Percentiles rank a stretch among this genome's conserved stretches.
Conservation (phyloP, 371 early-diverging fungal genomes). For the Lichtheimia ornata region DNA sequence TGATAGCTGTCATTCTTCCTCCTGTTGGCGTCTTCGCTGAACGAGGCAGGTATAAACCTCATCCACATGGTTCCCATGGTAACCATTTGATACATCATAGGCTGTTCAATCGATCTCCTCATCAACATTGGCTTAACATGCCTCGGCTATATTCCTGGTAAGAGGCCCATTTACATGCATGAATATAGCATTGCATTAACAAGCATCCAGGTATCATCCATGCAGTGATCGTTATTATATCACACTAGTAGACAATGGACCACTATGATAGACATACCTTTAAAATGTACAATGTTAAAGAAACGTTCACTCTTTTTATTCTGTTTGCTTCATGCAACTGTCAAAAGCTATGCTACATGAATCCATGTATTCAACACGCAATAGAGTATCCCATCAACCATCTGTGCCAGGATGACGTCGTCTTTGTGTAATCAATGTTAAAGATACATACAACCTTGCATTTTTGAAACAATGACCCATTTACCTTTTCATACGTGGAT, state of each 20-base stretch:
- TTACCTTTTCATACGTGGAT: slow-evolving; percentile 15
- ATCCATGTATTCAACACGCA: neutral
- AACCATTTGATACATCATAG: neutral
- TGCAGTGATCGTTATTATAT: no score
- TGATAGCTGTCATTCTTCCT: slow-evolving; percentile 58
- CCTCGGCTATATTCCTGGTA: slow-evolving; percentile 82
- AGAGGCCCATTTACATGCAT: neutral
- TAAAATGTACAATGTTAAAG: no score
- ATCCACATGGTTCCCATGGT: neutral
- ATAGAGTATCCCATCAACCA: neutral
- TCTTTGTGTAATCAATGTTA: slow-evolving; percentile 1
- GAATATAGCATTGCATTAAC: no score
- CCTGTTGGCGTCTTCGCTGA: slow-evolving; percentile 68
- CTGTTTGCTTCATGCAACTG: neutral
- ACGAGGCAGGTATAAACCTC: slow-evolving; percentile 7
- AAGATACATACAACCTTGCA: neutral
- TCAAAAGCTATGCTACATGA: neutral
- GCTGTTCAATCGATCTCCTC: slow-evolving; percentile 69
- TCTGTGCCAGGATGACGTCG: neutral
- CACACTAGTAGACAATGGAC: no score
- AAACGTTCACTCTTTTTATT: no score
- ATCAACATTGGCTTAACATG: slow-evolving; percentile 77
- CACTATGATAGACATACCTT: no score
- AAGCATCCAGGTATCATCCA: no score
- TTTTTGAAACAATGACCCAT: neutral